Conservation (phyloP, 306 rosid genomes). For the Astragalus membranaceus region DNA sequence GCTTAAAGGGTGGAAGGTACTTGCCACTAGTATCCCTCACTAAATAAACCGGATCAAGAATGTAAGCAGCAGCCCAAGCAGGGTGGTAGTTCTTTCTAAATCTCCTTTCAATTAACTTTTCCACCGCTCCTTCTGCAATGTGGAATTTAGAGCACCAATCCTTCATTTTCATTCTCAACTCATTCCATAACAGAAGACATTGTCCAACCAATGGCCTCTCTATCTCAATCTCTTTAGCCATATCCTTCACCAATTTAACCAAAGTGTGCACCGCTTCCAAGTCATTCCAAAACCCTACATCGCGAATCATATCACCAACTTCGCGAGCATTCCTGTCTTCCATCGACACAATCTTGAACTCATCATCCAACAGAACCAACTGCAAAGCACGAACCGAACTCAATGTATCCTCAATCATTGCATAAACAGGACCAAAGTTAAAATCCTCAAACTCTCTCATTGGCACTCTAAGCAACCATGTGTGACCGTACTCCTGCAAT, state of each 20-base stretch:
- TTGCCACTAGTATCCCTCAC: constrained; percentile 55
- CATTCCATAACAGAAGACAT: constrained; percentile 89
- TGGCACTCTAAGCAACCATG: constrained; percentile 57
- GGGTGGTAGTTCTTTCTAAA: constrained; percentile 67
- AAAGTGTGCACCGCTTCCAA: constrained; percentile 54
- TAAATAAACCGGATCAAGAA: constrained; percentile 58
- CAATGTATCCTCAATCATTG: constrained; percentile 55
- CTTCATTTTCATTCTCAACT: constrained; percentile 61
- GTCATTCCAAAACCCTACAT: constrained; percentile 72
- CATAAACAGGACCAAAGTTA: constrained; percentile 34
- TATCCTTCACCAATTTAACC: constrained; percentile 63
- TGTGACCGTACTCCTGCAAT: constrained; percentile 63
- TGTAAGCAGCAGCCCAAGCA: constrained; percentile 66
- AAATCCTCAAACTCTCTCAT: constrained; percentile 21
- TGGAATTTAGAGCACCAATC: constrained; percentile 59
- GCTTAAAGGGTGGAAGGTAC: constrained; percentile 63
- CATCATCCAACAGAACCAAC: constrained; percentile 46
- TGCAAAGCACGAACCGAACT: constrained; percentile 56
- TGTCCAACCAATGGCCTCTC: constrained; percentile 83
- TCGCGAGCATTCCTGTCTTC: constrained; percentile 60
- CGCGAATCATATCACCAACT: constrained; percentile 55
- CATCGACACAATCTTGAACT: constrained; percentile 48
- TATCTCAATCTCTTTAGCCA: constrained; percentile 65
- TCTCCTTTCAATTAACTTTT: constrained; percentile 47
- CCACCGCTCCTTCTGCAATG: constrained; percentile 39